A percentile compares a stretch with the other conserved stretches of the same genome.
These are phyloP conservation scores for Dryas alaskensis DNA, from an alignment of 306 rosid genomes.

Conservation along the genomic window DNA sequence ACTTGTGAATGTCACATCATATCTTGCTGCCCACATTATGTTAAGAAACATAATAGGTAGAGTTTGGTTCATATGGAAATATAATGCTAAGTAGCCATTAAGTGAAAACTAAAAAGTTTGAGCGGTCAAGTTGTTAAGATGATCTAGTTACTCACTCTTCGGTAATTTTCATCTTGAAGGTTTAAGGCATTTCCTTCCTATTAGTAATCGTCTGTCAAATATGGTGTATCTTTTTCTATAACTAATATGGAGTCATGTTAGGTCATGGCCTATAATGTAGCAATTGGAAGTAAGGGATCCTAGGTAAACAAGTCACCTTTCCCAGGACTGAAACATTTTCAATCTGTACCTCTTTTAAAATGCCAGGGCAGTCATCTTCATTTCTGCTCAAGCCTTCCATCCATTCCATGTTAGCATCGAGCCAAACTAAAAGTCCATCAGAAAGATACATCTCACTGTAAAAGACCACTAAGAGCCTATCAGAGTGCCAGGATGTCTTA, in stretches of 20 bases:
- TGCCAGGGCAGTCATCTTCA: constrained; percentile 31
- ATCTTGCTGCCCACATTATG: neutral
- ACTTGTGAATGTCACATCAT: neutral
- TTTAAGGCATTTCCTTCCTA: neutral
- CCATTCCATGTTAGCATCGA: constrained; percentile 40
- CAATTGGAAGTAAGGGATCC: neutral
- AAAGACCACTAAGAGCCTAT: constrained; percentile 30
- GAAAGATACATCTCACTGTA: constrained; percentile 74
- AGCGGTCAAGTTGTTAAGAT: neutral
- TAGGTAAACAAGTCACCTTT: neutral
- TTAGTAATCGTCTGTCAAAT: neutral
- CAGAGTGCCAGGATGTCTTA: constrained; percentile 17
- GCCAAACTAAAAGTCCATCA: constrained; percentile 66
- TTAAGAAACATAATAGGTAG: neutral
- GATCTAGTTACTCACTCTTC: neutral
- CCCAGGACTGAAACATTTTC: constrained; percentile 9
- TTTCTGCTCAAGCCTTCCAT: constrained; percentile 37
- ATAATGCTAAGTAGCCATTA: neutral
- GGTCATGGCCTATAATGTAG: neutral
- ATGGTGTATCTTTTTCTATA: neutral
- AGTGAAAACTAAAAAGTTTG: neutral
- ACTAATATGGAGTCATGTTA: neutral
- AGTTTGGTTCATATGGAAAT: neutral
- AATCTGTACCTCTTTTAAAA: constrained; percentile 58
- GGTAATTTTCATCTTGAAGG: neutral